Base-by-base conservation (phyloP, 2,329 filamentous ascomycete genomes). In the Graphilbum sp. region DNA sequence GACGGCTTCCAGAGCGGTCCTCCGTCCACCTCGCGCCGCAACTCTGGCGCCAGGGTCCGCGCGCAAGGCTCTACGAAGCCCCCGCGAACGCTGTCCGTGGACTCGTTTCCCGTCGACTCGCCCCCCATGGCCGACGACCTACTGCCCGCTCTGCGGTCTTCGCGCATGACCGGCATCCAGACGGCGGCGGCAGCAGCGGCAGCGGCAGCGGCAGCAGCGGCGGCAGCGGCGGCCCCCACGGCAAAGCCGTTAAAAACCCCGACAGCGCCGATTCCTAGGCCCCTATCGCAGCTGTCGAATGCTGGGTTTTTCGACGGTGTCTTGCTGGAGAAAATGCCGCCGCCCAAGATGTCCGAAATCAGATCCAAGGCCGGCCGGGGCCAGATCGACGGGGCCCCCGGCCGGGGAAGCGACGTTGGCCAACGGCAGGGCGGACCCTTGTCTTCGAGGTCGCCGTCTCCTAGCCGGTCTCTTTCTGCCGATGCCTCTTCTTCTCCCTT, bases 211-310 rank as follows among this genome's bases (percentile, higher is more conserved):
- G 8, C 12, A 36, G 11, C 25, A 43, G 42, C 41, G 21, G 36
- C 43, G 10, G 25, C 47, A 2, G 42, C 39, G 5, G 45, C 57
- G 15, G 27, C 27, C 43, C 41, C 40, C 13, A 32, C 49, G 21
- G 36, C 43, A 12, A 24, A 46, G 2, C 42, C 40, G 5, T 45
- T 57, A n/a, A n/a, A n/a, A n/a, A 42, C 40, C 13, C 33, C 49
- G 21, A 37, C 43, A 12, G 25, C 47, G 2, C 42, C 40, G 5
- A 46, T 57, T 10, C 34, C 53, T 0, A 50, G 54, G 2, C 54
- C 56, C 2, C 52, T 57, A 20, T 55, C 56, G 0, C 55, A 58
- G 41, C 45, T 56, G 9, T 50, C 54, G 1, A 53, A 49, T 6
- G 44, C 52, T 1, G 53, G 53, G 9, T 55, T 50, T 32, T 52